Percentiles rank a stretch among this genome's conserved stretches.
phyloP scores from a whole-genome alignment of 768 basidiomycete genomes.

The Phlegmacium glaucopus region DNA sequence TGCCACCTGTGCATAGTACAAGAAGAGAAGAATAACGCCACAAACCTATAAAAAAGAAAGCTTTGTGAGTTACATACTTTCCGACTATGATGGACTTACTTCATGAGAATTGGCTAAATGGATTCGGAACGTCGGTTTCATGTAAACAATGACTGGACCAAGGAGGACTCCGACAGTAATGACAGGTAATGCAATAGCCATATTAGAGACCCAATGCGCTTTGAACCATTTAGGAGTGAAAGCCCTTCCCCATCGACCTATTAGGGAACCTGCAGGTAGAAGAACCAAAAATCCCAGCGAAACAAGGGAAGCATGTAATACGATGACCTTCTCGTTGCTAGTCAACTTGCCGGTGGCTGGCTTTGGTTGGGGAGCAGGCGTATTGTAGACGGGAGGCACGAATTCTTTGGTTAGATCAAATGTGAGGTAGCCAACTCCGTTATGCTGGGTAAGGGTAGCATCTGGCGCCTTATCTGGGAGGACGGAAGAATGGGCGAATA shows the following conservation, averaged over 20 bases:
- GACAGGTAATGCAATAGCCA: conserved; percentile 44
- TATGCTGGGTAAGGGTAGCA: conserved; percentile 24
- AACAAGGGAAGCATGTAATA: conserved; percentile 51
- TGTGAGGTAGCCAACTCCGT: conserved; percentile 30
- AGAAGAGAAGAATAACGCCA: conserved; percentile 46
- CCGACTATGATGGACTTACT: conserved; percentile 23
- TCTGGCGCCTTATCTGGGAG: conserved; percentile 22
- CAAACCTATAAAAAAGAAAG: conserved; percentile 34
- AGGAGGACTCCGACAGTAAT: conserved; percentile 47
- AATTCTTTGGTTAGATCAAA: conserved; percentile 32
- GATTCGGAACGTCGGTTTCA: conserved; percentile 30
- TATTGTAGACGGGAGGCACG: conserved; percentile 6
- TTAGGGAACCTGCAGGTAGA: conserved; percentile 49
- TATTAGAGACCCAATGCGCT: conserved; percentile 49
- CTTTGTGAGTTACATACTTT: background rate
- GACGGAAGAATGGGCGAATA: conserved; percentile 38
- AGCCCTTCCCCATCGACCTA: conserved; percentile 53
- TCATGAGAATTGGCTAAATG: conserved; percentile 51
- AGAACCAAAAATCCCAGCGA: conserved; percentile 55
- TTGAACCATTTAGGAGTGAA: conserved; percentile 53
- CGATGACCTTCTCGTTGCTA: conserved; percentile 39
- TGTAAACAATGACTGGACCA: conserved; percentile 43
- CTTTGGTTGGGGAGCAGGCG: background rate
- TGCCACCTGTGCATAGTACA: conserved; percentile 49
- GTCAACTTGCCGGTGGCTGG: conserved; percentile 8